These are phyloP conservation scores for Cetradonia linearis DNA, from an alignment of 495 filamentous ascomycete species.

Conservation along the genomic window DNA sequence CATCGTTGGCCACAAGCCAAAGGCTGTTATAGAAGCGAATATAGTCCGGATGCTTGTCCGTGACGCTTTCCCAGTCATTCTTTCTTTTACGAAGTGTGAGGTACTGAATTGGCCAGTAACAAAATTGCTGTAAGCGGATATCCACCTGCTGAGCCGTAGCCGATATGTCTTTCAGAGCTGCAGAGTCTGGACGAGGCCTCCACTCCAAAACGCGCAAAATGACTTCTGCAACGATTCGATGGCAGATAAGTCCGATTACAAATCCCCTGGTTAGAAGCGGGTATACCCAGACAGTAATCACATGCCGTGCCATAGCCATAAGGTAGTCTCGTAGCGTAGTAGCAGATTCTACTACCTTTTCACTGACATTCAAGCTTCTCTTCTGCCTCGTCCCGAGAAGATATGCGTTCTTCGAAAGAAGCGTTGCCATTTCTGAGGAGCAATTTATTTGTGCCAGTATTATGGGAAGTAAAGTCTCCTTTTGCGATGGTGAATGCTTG, in stretches of 20 bases:
- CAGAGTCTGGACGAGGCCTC: slow-evolving; percentile 67
- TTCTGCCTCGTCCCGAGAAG: slow-evolving; percentile 70
- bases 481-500: slow-evolving; percentile 62
- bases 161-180: slow-evolving; percentile 88
- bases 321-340: slow-evolving; percentile 70
- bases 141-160: slow-evolving; percentile 98
- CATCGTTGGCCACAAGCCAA: slow-evolving; percentile 97
- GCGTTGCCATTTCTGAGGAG: slow-evolving; percentile 72
- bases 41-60: slow-evolving; percentile 92
- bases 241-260: slow-evolving; percentile 65
- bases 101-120: slow-evolving; percentile 98
- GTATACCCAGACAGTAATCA: slow-evolving; percentile 66
- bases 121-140: slow-evolving; percentile 95
- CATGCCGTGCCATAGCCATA: slow-evolving; percentile 55
- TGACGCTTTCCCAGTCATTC: slow-evolving; percentile 90
- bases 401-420: slow-evolving; percentile 79
- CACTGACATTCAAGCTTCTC: slow-evolving; percentile 81
- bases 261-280: slow-evolving; percentile 66
- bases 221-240: slow-evolving; percentile 70
- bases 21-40: slow-evolving; percentile 98
- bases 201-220: slow-evolving; percentile 77
- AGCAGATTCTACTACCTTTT: slow-evolving; percentile 90
- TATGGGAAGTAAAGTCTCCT: slow-evolving; percentile 67
- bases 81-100: slow-evolving; percentile 78
- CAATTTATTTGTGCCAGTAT: slow-evolving; percentile 97